Conservation (phyloP, 805 yeast species). For the Naumovozyma castellii region DNA sequence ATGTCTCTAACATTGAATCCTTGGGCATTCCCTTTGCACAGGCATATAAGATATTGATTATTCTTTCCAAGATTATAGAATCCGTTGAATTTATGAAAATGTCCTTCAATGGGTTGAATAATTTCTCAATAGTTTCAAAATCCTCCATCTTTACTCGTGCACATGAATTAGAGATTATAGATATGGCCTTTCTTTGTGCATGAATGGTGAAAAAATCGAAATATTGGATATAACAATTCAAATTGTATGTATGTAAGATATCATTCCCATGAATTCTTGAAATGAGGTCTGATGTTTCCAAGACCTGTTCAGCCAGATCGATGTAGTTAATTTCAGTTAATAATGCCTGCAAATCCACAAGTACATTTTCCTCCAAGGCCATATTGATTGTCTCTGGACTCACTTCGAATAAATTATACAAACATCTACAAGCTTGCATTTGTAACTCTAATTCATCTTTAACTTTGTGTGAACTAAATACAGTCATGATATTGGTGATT, state of each 20-base stretch:
- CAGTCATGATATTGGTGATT: conserved; percentile 43
- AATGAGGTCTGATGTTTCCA: conserved; percentile 63
- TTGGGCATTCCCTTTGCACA: conserved; percentile 18
- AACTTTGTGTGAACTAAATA: conserved; percentile 49
- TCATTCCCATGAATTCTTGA: conserved; percentile 45
- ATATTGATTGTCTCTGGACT: conserved; percentile 52
- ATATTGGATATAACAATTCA: conserved; percentile 55
- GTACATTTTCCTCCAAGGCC: conserved; percentile 55
- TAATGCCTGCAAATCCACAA: conserved; percentile 56
- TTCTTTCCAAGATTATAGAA: conserved; percentile 14
- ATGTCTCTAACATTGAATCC: conserved; percentile 12
- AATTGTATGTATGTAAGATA: conserved; percentile 50
- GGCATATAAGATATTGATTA: conserved; percentile 20
- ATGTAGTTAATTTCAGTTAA: conserved; percentile 70
- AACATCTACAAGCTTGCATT: conserved; percentile 71
- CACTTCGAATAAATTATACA: conserved; percentile 72
- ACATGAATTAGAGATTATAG: conserved; percentile 64
- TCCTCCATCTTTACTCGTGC: conserved; percentile 36
- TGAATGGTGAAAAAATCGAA: conserved; percentile 84
- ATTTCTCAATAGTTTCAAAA: conserved; percentile 41
- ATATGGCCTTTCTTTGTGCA: conserved; percentile 74
- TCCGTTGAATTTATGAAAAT: conserved; percentile 49
- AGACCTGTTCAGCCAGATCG: conserved; percentile 85
- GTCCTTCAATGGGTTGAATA: conserved; percentile 50
- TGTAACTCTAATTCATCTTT: conserved; percentile 70